These are phyloP conservation scores for Sporothrix humicola DNA, from an alignment of 2,329 filamentous ascomycete species.

Conservation along the genomic window DNA sequence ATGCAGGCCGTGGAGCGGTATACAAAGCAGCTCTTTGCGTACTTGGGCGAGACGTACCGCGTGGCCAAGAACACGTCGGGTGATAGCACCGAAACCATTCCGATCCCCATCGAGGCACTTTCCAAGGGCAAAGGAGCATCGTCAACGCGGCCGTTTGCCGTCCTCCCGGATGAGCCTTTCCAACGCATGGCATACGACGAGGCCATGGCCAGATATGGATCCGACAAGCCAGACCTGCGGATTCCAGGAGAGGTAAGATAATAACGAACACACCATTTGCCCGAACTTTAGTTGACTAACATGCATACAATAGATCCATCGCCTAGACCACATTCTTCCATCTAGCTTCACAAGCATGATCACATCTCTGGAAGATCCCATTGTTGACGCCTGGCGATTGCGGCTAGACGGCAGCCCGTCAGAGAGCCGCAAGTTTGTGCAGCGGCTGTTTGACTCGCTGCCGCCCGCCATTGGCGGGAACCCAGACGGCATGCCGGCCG, in stretches of 20 bases:
- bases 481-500: slow-evolving; percentile 76
- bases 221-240: slow-evolving; percentile 90
- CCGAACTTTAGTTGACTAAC: background rate
- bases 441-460: slow-evolving; percentile 69
- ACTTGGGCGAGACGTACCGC: slow-evolving; percentile 52
- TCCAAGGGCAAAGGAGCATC: background rate
- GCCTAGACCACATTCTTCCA: slow-evolving; percentile 67
- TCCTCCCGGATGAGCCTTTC: slow-evolving; percentile 52
- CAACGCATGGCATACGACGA: slow-evolving; percentile 71
- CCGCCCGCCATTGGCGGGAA: slow-evolving; percentile 69
- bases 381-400: slow-evolving; percentile 77
- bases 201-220: slow-evolving; percentile 80
- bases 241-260: slow-evolving; percentile 63
- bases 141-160: slow-evolving; percentile 37
- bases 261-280: background rate
- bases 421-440: slow-evolving; percentile 63
- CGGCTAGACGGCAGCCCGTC: slow-evolving; percentile 59
- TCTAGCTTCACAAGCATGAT: slow-evolving; percentile 75
- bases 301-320: slow-evolving; percentile 59
- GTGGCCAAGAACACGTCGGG: slow-evolving; percentile 41
- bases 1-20: slow-evolving; percentile 62
- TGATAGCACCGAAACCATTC: slow-evolving; percentile 39
- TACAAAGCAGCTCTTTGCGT: slow-evolving; percentile 60
- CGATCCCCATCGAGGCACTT: background rate
- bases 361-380: slow-evolving; percentile 68